Evolutionary conservation across 768 basidiomycete genomes (phyloP).

Genomic region (Collybiopsis luxurians): DNA sequence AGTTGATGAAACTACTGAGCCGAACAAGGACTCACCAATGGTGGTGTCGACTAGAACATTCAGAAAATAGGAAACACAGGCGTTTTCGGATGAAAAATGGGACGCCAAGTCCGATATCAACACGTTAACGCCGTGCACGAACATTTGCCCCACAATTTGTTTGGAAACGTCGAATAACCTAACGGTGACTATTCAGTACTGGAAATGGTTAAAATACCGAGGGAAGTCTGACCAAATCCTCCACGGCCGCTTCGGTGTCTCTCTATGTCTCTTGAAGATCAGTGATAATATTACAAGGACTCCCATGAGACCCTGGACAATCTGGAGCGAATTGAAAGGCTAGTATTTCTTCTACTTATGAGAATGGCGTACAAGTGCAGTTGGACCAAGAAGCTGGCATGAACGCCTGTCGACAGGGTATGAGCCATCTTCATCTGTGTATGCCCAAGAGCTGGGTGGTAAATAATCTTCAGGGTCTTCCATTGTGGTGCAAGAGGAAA

Average conservation of each 20-base stretch:
- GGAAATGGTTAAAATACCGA: slow-evolving; percentile 10
- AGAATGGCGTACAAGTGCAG: slow-evolving; percentile 44
- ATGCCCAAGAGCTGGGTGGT: neutral
- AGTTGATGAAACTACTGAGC: neutral
- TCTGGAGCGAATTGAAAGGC: slow-evolving; percentile 55
- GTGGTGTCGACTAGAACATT: slow-evolving; percentile 93
- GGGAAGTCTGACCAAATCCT: slow-evolving; percentile 80
- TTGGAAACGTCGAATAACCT: slow-evolving; percentile 95
- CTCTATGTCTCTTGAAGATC: slow-evolving; percentile 85
- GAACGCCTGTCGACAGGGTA: slow-evolving; percentile 45
- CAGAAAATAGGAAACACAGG: slow-evolving; percentile 90
- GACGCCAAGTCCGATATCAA: slow-evolving; percentile 79
- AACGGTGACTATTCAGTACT: slow-evolving; percentile 8
- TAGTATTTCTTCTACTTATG: slow-evolving; percentile 31
- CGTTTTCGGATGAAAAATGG: slow-evolving; percentile 67
- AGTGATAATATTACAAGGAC: slow-evolving; percentile 84
- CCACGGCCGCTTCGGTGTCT: slow-evolving; percentile 86
- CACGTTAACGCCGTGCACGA: slow-evolving; percentile 77
- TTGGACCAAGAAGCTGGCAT: slow-evolving; percentile 51
- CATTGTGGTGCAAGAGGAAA: neutral
- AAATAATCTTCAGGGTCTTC: neutral
- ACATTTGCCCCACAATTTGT: slow-evolving; percentile 83
- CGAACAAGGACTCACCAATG: slow-evolving; percentile 53
- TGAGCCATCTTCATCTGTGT: slow-evolving; percentile 13
- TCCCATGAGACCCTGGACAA: slow-evolving; percentile 88